Percentiles rank a stretch among this genome's conserved stretches.
phyloP scores from a whole-genome alignment of 495 filamentous ascomycete genomes.

The Rusavskia elegans region DNA sequence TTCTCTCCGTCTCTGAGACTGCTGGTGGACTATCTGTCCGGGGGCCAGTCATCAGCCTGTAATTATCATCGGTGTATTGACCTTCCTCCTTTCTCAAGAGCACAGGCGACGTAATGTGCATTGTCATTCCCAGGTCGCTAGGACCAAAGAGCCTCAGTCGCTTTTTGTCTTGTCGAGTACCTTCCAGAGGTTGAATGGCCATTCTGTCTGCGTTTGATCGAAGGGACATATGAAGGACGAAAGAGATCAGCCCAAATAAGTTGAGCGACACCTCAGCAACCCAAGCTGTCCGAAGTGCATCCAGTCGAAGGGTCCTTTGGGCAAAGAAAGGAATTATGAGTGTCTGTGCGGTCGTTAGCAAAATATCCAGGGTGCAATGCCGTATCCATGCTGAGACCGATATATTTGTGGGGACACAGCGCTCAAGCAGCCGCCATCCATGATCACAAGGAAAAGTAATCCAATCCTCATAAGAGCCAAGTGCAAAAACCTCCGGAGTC shows the following conservation, averaged over 20 bases:
- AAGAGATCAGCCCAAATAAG: constrained; percentile 18
- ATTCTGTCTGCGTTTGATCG: constrained; percentile 19
- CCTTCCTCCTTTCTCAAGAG: neutral
- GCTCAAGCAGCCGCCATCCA: too few relatives aligned
- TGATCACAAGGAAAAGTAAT: too few relatives aligned
- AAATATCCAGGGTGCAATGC: too few relatives aligned
- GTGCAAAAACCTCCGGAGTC: too few relatives aligned
- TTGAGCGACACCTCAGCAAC: constrained; percentile 23
- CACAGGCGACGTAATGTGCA: constrained; percentile 9
- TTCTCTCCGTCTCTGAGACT: neutral
- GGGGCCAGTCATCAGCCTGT: neutral
- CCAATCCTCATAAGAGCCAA: too few relatives aligned
- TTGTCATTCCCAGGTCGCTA: constrained; percentile 14
- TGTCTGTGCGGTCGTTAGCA: constrained; percentile 5
- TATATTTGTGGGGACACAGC: too few relatives aligned
- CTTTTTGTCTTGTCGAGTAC: constrained; percentile 10
- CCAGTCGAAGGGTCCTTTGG: constrained; percentile 1
- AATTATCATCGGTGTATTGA: neutral
- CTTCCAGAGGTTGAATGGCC: constrained; percentile 14
- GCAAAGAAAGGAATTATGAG: constrained; percentile 21
- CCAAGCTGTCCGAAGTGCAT: constrained; percentile 14
- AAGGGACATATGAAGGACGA: constrained; percentile 20
- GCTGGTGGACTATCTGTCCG: neutral
- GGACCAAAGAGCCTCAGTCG: constrained; percentile 16
- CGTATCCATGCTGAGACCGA: too few relatives aligned